Conservation (phyloP, 2,329 filamentous ascomycete species). For the Alternaria arborescens region DNA sequence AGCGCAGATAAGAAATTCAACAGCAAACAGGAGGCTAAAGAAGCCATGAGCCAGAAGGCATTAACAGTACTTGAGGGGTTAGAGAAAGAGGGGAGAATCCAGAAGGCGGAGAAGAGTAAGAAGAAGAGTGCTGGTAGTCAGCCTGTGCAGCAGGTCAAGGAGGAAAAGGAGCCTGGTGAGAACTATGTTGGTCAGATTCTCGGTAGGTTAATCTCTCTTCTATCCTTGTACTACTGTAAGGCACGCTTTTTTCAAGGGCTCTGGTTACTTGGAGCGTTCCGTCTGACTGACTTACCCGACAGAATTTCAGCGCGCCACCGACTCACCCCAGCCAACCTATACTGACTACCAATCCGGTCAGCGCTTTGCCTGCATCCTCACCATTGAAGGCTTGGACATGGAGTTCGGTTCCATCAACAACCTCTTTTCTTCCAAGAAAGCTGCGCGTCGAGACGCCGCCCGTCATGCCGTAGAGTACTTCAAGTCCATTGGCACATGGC, state of each 20-base stretch:
- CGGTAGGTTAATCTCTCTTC: constrained; percentile 33
- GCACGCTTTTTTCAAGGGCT: no score
- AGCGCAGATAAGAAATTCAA: constrained; percentile 37
- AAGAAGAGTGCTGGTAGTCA: constrained; percentile 13
- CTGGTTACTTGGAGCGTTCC: background rate
- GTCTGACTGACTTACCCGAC: constrained; percentile 5
- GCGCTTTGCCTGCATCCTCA: constrained; percentile 43
- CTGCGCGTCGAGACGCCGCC: constrained; percentile 54
- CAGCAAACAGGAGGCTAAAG: constrained; percentile 56
- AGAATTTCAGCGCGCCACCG: constrained; percentile 44
- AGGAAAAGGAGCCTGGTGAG: background rate
- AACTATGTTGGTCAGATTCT: constrained; percentile 52
- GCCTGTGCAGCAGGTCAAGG: background rate
- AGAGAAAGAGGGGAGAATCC: constrained; percentile 31
- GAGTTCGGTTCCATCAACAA: constrained; percentile 48
- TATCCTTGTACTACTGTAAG: background rate
- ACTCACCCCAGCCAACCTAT: constrained; percentile 46
- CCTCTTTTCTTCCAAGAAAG: constrained; percentile 52
- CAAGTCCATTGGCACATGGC: constrained; percentile 46
- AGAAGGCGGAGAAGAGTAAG: constrained; percentile 29
- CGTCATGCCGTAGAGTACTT: constrained; percentile 54
- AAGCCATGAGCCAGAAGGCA: constrained; percentile 48
- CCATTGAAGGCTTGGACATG: constrained; percentile 29
- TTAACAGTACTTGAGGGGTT: constrained; percentile 37
- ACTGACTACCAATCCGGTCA: constrained; percentile 46